Evolutionary conservation across 805 yeast genomes (phyloP).

Genomic region (Wickerhamiella brachini): DNA sequence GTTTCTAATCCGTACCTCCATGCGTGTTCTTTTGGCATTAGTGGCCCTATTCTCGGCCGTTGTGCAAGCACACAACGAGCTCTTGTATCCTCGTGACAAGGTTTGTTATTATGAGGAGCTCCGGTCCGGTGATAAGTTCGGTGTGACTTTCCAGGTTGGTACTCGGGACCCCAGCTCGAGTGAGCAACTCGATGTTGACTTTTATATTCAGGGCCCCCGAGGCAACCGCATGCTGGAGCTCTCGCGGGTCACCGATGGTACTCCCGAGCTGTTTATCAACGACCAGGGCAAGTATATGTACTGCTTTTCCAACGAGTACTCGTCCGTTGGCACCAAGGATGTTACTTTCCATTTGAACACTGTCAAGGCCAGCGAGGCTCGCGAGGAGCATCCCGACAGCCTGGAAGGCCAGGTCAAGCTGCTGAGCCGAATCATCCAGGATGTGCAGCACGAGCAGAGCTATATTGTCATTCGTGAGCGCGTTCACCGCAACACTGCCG

Average conservation of each 20-base stretch:
- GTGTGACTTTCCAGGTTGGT: constrained; percentile 86
- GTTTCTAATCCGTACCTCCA: neutral
- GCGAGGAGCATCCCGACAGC: constrained; percentile 64
- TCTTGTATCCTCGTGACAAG: constrained; percentile 69
- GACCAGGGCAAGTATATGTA: constrained; percentile 63
- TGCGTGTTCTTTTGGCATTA: constrained; percentile 6
- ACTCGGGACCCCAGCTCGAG: constrained; percentile 45
- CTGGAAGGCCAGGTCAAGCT: constrained; percentile 73
- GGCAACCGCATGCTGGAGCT: constrained; percentile 38
- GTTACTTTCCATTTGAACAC: constrained; percentile 94
- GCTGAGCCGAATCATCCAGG: constrained; percentile 61
- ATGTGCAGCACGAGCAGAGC: constrained; percentile 77
- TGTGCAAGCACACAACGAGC: constrained; percentile 57
- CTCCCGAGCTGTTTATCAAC: constrained; percentile 51
- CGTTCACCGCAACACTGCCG: constrained; percentile 97
- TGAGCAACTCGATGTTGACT: constrained; percentile 37
- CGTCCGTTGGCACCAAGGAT: constrained; percentile 62
- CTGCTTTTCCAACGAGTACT: constrained; percentile 83
- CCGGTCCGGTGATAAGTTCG: constrained; percentile 71
- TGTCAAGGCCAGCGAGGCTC: constrained; percentile 54
- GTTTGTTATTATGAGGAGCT: constrained; percentile 80
- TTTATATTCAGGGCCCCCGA: constrained; percentile 40
- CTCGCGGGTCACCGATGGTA: constrained; percentile 64
- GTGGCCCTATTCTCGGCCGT: constrained; percentile 7
- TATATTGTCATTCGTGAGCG: constrained; percentile 93